Conservation (phyloP, 1,139 yeast species). For the Geotrichum candidum region DNA sequence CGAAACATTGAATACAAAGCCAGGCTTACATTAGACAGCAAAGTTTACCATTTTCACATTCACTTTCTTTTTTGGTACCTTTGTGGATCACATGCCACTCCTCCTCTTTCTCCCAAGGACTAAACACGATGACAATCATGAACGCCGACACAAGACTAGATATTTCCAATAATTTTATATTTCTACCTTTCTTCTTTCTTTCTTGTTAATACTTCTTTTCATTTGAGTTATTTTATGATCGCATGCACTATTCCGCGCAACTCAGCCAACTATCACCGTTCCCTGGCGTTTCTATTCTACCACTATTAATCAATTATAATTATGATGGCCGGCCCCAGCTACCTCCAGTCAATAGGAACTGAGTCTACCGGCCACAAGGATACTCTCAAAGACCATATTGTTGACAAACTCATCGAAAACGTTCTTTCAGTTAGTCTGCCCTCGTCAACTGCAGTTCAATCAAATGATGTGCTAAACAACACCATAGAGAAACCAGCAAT, state of each 20-base stretch:
- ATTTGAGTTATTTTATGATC: too few relatives aligned
- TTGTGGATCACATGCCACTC: too few relatives aligned
- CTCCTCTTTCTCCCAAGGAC: too few relatives aligned
- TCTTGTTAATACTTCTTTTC: too few relatives aligned
- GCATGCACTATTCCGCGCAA: neutral
- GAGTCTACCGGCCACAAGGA: neutral
- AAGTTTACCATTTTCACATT: too few relatives aligned
- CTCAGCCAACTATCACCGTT: neutral
- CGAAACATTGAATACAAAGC: too few relatives aligned
- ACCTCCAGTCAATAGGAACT: neutral
- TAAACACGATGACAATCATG: too few relatives aligned
- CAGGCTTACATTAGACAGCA: too few relatives aligned
- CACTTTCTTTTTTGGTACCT: too few relatives aligned
- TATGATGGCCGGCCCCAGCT: neutral
- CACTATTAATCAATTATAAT: neutral
- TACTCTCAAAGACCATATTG: constrained; percentile 9
- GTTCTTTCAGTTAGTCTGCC: constrained; percentile 8
- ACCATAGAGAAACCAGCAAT: neutral
- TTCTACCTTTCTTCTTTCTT: too few relatives aligned
- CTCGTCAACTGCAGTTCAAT: neutral
- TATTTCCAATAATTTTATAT: too few relatives aligned
- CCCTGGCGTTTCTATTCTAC: neutral
- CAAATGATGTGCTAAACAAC: neutral
- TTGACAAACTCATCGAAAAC: constrained; percentile 17
- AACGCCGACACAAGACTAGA: too few relatives aligned